Evolutionary conservation across 2,329 filamentous ascomycete species (phyloP).

Genomic region (Emmonsiellopsis sp.): DNA sequence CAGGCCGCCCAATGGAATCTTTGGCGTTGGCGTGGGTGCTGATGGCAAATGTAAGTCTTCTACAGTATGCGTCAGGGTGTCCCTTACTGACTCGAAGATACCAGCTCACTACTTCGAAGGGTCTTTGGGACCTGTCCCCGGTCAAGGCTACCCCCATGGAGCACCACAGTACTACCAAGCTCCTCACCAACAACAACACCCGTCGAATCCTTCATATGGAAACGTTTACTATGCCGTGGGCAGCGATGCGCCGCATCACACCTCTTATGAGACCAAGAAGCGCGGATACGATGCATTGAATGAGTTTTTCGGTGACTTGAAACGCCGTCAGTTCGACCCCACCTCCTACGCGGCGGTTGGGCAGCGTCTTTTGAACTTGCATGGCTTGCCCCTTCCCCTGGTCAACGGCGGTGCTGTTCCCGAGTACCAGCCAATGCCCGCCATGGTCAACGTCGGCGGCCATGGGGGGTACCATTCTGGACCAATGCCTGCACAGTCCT

Average conservation of each 20-base stretch:
- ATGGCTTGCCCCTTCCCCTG: slow-evolving; percentile 56
- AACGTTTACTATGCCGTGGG: slow-evolving; percentile 72
- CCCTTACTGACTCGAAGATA: background rate
- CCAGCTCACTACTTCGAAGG: slow-evolving; percentile 48
- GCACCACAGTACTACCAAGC: slow-evolving; percentile 41
- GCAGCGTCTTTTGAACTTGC: slow-evolving; percentile 74
- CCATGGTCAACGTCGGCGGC: slow-evolving; percentile 48
- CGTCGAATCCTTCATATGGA: slow-evolving; percentile 52
- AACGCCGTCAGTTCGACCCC: slow-evolving; percentile 83
- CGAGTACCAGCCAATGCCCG: slow-evolving; percentile 45
- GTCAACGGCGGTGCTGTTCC: slow-evolving; percentile 46
- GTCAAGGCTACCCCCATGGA: slow-evolving; percentile 33
- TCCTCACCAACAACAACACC: slow-evolving; percentile 42
- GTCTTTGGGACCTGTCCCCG: slow-evolving; percentile 41
- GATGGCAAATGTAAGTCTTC: slow-evolving; percentile 28
- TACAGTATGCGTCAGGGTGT: slow-evolving; percentile 2
- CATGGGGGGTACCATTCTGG: slow-evolving; percentile 43
- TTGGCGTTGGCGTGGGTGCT: slow-evolving; percentile 18
- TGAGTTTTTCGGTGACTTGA: slow-evolving; percentile 88
- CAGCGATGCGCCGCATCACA: slow-evolving; percentile 58
- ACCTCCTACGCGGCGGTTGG: slow-evolving; percentile 85
- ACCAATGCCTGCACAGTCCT: slow-evolving; percentile 63
- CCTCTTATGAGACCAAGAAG: slow-evolving; percentile 63
- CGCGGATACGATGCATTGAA: slow-evolving; percentile 81
- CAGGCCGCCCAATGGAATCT: slow-evolving; percentile 35